Evolutionary conservation across 352 stramenopile species (phyloP), one percentile per base, ranked within the genome.

Genomic region (Globisporangium megalacanthum): DNA sequence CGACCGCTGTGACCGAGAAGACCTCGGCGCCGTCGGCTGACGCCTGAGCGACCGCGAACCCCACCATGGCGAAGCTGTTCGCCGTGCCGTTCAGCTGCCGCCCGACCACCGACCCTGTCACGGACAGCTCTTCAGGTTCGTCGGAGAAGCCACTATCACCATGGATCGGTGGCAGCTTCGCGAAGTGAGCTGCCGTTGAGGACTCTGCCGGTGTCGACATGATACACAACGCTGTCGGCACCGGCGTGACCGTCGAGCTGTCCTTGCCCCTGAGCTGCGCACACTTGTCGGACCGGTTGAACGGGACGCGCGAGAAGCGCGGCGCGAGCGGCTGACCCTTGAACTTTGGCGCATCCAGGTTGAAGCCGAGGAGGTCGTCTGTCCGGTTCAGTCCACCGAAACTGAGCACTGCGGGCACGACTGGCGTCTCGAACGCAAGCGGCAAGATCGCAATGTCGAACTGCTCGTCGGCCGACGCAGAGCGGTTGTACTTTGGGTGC

Each of bases 1-100:
- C 53, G 36, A 72, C 51, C 9, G 50, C 56, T 13, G 67, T 48
- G 35, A 67, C 36, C 4, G 53, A 59, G 53, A 52, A 69, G 14
- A 66, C 39, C 8, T 68, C 52, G 25, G 3, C 61, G 5, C 33
- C 37, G 15, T 49, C 29, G 11, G 47, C 48, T 19, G n/a, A 15
- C 1, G 19, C 17, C 15, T 19, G 4, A 6, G 41, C 14, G 36
- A 66, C 60, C 4, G 49, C 62, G 4, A 62, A 55, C 9, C 48
- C 58, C 17, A 52, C 36, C 6, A 58, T 37, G 5, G 53, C 52
- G n/a, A 33, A 47, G 29, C 33, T 59, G 14, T n/a, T n/a, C n/a
- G n/a, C n/a, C n/a, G 25, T 52, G 42, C 31, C 52, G 44, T 52
- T 59, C 9, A 59, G 53, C 31, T 52, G 41, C 7, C 52, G 52